These are phyloP conservation scores for Gaultheria prostrata DNA, from an alignment of 148 eudicot species.

Conservation along the genomic window DNA sequence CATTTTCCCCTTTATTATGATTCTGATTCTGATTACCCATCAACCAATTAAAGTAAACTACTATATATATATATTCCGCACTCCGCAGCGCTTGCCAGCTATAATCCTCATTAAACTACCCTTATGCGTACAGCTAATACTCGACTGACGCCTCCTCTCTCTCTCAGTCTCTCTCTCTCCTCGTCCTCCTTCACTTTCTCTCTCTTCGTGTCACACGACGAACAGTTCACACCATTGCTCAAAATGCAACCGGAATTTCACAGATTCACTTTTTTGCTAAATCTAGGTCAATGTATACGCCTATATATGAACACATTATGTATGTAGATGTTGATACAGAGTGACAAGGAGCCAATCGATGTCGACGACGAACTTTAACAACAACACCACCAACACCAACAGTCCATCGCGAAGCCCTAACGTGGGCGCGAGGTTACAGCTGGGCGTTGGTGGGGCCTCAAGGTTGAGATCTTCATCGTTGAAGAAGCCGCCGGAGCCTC, in stretches of 20 bases:
- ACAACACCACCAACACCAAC: too few species aligned
- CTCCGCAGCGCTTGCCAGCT: conserved; percentile 17
- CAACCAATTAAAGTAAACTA: neutral
- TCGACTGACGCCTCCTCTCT: conserved; percentile 15
- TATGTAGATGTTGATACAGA: neutral
- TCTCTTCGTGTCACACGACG: conserved; percentile 9
- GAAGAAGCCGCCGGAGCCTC: conserved; percentile 96
- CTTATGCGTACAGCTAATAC: conserved; percentile 32
- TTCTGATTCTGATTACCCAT: neutral
- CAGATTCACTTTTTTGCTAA: neutral
- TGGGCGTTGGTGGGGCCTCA: conserved; percentile 35
- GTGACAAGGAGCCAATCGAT: conserved; percentile 25
- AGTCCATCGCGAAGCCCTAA: conserved; percentile 67
- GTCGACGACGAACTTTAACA: conserved; percentile 43
- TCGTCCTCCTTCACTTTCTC: neutral
- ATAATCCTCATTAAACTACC: conserved; percentile 16
- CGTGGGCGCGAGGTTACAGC: conserved; percentile 38
- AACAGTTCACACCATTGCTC: neutral
- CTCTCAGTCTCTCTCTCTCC: neutral
- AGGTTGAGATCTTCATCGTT: conserved; percentile 86
- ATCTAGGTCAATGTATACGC: neutral
- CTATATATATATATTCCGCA: too few species aligned
- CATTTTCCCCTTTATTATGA: neutral
- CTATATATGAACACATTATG: neutral
- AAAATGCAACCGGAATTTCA: neutral